Evolutionary conservation across 2,329 filamentous ascomycete species (phyloP).

Genomic region (Colletotrichum tofieldiae): DNA sequence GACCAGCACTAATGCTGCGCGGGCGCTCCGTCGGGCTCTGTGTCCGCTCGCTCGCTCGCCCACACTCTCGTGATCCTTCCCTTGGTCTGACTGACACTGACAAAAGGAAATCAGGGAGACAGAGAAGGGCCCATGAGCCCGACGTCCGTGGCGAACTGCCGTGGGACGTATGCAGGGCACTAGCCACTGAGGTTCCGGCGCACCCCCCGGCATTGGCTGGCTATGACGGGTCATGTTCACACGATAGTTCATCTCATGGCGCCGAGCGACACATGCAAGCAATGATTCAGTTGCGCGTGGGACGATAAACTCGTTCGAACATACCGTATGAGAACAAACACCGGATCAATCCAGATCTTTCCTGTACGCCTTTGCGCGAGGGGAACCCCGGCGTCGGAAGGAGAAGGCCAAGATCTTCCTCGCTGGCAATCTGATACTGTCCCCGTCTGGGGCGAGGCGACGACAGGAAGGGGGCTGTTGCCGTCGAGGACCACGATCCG

Average conservation of each 20-base stretch:
- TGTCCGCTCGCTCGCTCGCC: constrained; percentile 4
- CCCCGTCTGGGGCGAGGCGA: constrained; percentile 36
- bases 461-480: constrained; percentile 17
- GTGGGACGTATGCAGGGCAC: constrained; percentile 5
- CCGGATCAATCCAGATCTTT: not conserved
- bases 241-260: constrained; percentile 35
- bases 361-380: constrained; percentile 6
- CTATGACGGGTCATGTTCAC: not conserved
- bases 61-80: constrained; percentile 6
- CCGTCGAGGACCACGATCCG: constrained; percentile 2
- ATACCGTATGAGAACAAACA: constrained; percentile 3
- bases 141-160: constrained; percentile 10
- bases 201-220: not conserved
- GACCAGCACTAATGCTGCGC: not conserved
- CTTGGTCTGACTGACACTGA: not conserved
- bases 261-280: constrained; percentile 20
- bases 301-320: constrained; percentile 31
- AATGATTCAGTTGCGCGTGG: constrained; percentile 12
- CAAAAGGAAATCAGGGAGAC: not conserved
- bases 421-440: constrained; percentile 21
- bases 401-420: constrained; percentile 14
- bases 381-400: constrained; percentile 17
- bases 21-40: constrained; percentile 14
- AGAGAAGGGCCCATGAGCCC: constrained; percentile 9
- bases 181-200: not conserved